Conservation (phyloP, 2,329 filamentous ascomycete species). For the Monosporascus sp. region DNA sequence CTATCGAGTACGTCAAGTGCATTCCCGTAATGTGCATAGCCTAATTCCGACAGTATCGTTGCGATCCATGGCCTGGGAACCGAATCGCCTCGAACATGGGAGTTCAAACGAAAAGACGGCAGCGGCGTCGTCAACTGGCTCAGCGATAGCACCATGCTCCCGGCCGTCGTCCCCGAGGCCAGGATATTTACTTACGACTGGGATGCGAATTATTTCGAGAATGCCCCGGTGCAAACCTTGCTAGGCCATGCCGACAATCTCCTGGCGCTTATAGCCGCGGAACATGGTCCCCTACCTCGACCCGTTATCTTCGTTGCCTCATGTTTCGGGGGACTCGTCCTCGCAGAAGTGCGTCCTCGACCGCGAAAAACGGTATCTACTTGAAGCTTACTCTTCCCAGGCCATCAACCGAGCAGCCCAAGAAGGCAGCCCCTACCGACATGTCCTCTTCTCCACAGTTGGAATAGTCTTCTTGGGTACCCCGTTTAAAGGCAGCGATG, state of each 20-base stretch:
- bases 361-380: too few species aligned
- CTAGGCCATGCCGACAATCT: slow-evolving; percentile 13
- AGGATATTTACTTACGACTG: slow-evolving; percentile 18
- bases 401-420: slow-evolving; percentile 14
- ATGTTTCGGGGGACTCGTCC: slow-evolving; percentile 15
- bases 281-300: slow-evolving; percentile 5
- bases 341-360: slow-evolving; percentile 6
- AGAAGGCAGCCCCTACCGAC: slow-evolving; percentile 11
- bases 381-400: slow-evolving; percentile 5
- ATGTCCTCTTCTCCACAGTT: slow-evolving; percentile 11
- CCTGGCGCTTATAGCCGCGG: slow-evolving; percentile 7
- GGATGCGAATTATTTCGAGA: slow-evolving; percentile 11
- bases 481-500: slow-evolving; percentile 14
- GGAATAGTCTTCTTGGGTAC: slow-evolving; percentile 18
- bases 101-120: slow-evolving; percentile 7
- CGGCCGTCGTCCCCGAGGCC: slow-evolving; percentile 9
- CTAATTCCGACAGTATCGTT: slow-evolving; percentile 10
- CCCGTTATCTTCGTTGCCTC: slow-evolving; percentile 17
- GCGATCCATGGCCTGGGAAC: slow-evolving; percentile 20
- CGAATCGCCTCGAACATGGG: slow-evolving; percentile 17
- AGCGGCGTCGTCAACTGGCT: slow-evolving; percentile 11
- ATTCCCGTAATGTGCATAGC: too few species aligned
- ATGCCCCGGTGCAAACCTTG: slow-evolving; percentile 12
- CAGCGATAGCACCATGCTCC: slow-evolving; percentile 12
- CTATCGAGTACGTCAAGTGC: too few species aligned